Percentiles rank a stretch among this genome's conserved stretches.
phyloP scores from a whole-genome alignment of 768 basidiomycete genomes.

The Filobasidium wieringae region DNA sequence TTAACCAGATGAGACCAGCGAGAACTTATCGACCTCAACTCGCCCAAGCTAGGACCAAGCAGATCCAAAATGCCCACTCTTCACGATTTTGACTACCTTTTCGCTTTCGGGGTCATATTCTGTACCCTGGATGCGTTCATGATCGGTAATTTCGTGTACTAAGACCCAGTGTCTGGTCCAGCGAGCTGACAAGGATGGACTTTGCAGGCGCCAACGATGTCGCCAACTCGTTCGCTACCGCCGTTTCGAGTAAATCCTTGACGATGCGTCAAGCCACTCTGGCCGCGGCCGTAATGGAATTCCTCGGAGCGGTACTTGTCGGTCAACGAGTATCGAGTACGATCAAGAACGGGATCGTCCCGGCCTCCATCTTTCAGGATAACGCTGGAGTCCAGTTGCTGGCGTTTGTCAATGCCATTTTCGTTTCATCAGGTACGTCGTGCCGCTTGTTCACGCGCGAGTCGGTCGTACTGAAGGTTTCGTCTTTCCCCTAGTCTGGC shows the following conservation, averaged over 20 bases:
- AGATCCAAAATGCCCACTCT: constrained; percentile 3
- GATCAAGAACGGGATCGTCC: constrained; percentile 39
- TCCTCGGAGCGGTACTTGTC: constrained; percentile 40
- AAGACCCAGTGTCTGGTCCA: no score
- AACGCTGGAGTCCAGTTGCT: constrained; percentile 41
- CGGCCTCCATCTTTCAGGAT: constrained; percentile 29
- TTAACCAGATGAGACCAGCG: no score
- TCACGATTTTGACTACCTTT: constrained; percentile 38
- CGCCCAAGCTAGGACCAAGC: no score
- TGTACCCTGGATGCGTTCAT: constrained; percentile 39
- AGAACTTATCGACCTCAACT: no score
- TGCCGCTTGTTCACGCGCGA: no score
- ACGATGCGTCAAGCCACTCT: constrained; percentile 40
- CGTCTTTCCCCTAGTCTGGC: constrained; percentile 22
- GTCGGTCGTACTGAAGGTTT: not conserved
- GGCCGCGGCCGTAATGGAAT: constrained; percentile 39
- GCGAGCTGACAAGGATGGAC: no score
- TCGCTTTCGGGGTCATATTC: constrained; percentile 38
- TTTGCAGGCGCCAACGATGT: constrained; percentile 22
- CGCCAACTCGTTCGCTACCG: constrained; percentile 40
- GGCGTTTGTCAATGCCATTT: constrained; percentile 41
- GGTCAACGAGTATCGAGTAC: constrained; percentile 40
- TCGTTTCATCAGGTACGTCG: constrained; percentile 21
- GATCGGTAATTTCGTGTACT: constrained; percentile 27
- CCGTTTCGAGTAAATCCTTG: constrained; percentile 40